These are phyloP conservation scores for Hypericum perforatum DNA, from an alignment of 345 rosid genomes.

Conservation along the genomic window DNA sequence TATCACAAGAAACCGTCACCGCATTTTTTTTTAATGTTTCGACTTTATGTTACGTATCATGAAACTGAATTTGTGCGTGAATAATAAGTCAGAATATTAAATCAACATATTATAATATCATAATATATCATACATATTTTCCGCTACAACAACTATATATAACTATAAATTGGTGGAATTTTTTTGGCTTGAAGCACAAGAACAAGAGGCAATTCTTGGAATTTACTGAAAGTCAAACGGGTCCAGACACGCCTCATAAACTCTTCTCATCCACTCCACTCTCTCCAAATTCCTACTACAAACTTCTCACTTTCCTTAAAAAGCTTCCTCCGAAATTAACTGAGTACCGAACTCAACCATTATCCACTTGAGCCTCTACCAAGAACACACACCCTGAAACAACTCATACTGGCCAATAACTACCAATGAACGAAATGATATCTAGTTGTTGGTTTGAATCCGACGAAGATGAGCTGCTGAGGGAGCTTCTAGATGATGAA, in stretches of 20 bases:
- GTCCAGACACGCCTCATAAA: constrained; percentile 20
- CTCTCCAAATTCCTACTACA: constrained; percentile 9
- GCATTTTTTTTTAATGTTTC: no score
- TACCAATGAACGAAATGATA: background rate
- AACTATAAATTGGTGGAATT: no score
- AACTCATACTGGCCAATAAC: background rate
- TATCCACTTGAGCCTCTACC: constrained; percentile 3
- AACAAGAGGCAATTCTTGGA: constrained; percentile 8
- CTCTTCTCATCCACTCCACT: constrained; percentile 44
- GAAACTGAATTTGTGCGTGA: no score
- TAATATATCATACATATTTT: no score
- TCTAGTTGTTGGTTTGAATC: constrained; percentile 10
- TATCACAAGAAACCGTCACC: no score
- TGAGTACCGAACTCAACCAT: no score
- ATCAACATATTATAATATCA: no score
- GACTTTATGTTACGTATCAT: no score
- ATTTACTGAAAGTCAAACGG: constrained; percentile 14
- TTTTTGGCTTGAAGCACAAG: background rate
- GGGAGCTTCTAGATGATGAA: constrained; percentile 42
- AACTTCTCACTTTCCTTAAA: background rate
- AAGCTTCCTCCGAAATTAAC: background rate
- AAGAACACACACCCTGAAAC: constrained; percentile 1
- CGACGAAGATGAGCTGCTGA: constrained; percentile 34
- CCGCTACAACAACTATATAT: no score
- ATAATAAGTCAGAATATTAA: no score